Evolutionary conservation across 495 filamentous ascomycete genomes (phyloP), one percentile per base, ranked within the genome.

Genomic region (Schizothecium vesticola): DNA sequence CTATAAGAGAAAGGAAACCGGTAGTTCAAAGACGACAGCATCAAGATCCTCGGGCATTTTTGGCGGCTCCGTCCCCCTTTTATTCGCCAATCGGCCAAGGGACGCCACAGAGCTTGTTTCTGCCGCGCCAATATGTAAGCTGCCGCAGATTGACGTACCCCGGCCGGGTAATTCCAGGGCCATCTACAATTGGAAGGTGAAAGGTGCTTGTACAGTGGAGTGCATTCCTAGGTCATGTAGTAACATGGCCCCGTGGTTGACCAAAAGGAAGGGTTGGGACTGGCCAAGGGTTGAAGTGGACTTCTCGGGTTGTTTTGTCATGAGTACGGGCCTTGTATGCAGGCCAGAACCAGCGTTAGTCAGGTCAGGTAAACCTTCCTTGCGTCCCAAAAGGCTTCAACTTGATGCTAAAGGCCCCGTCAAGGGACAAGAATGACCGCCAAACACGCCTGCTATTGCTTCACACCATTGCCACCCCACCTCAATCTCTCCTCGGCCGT

Each of bases 401-500:
- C 43, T n/a, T 51, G 43, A n/a, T 51, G 43, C 16, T n/a, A 6
- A n/a, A n/a, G 19, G 11, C 36, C 58, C 21, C 56, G n/a, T 57
- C 62, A 65, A 25, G n/a, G 24, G n/a, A n/a, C 19, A 19, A 51
- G 43, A 51, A n/a, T n/a, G 43, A n/a, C 16, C 19, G 16, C 43
- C 19, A 8, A 43, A n/a, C 19, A n/a, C 16, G 19, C 43, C 16
- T n/a, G 43, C 19, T 51, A 2, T 51, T 33, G 2, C 43, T 51
- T 8, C 43, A 51, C 1, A 51, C 16, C 6, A 19, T 51, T 19
- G 43, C 2, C 16, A 51, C n/a, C 16, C 43, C 43, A 9, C 29
- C 12, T 63, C 23, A 81, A 19, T 82, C 81, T n/a, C 67, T 77
- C 69, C 81, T 75, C 1, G 75, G 68, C 36, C 81, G 73, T 74